These are phyloP conservation scores for Cyclotella choctawhatcheeana DNA, from an alignment of 108 stramenopile genomes.

Conservation along the genomic window DNA sequence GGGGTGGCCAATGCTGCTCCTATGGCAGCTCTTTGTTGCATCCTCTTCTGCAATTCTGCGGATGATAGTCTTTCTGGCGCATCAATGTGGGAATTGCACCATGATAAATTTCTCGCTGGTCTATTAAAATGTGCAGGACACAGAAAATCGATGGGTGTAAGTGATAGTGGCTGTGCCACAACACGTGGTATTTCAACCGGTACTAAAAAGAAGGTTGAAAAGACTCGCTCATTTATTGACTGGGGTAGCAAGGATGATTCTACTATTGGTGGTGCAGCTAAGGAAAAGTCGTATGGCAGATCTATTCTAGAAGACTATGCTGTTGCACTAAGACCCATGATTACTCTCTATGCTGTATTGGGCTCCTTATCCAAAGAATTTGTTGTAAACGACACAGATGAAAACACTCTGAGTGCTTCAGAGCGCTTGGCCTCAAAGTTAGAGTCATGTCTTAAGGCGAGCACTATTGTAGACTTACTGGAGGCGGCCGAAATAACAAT, in stretches of 20 bases:
- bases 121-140: conserved; percentile 78
- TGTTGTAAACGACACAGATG: conserved; percentile 61
- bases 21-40: conserved; percentile 80
- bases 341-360: conserved; percentile 73
- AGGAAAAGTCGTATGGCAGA: not conserved
- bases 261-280: not conserved
- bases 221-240: conserved; percentile 63
- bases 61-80: conserved; percentile 47
- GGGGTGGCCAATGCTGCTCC: conserved; percentile 76
- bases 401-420: conserved; percentile 52
- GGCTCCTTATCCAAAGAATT: conserved; percentile 77
- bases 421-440: conserved; percentile 61
- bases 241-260: conserved; percentile 57
- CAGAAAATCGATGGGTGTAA: conserved; percentile 69
- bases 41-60: conserved; percentile 70
- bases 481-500: conserved; percentile 58
- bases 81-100: conserved; percentile 62
- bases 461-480: conserved; percentile 67
- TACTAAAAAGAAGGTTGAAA: conserved; percentile 36
- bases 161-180: conserved; percentile 69
- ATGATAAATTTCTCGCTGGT: conserved; percentile 70
- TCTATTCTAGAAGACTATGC: conserved; percentile 65
- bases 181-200: conserved; percentile 51
- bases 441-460: conserved; percentile 61
- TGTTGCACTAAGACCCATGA: conserved; percentile 72